phyloP scores from a whole-genome alignment of 306 rosid genomes.

The Inga oerstediana region DNA sequence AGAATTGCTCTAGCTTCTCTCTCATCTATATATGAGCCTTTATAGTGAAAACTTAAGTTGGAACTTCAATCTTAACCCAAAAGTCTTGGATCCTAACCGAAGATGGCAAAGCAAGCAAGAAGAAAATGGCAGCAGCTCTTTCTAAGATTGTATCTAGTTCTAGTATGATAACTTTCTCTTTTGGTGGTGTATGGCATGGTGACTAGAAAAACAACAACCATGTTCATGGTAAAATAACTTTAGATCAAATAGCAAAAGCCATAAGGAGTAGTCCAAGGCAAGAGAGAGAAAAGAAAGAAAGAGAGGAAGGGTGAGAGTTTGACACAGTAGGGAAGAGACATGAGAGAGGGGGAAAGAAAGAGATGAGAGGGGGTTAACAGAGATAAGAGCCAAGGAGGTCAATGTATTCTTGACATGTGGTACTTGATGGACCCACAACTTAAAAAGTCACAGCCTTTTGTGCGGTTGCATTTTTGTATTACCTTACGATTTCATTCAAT shows the following conservation, averaged over 20 bases:
- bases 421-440: too few species aligned
- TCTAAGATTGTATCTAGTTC: conserved; percentile 78
- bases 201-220: conserved; percentile 56
- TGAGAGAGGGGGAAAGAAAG: too few species aligned
- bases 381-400: too few species aligned
- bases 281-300: too few species aligned
- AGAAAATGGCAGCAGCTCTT: conserved; percentile 90
- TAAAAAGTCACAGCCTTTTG: too few species aligned
- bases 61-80: conserved; percentile 57
- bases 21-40: conserved; percentile 51
- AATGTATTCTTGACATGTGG: too few species aligned
- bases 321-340: too few species aligned
- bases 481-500: too few species aligned
- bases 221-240: conserved; percentile 78
- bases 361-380: too few species aligned
- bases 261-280: conserved; percentile 64
- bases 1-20: conserved; percentile 54
- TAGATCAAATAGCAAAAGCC: conserved; percentile 83
- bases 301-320: too few species aligned
- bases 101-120: conserved; percentile 63
- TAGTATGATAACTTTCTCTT: conserved; percentile 57
- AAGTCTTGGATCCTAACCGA: conserved; percentile 75
- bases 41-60: conserved; percentile 53
- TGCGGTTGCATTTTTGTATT: too few species aligned
- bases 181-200: conserved; percentile 48